A percentile compares a stretch with the other conserved stretches of the same genome.
Conservation (phyloP, 2,329 filamentous ascomycete species). For the Cladosporium velox region DNA sequence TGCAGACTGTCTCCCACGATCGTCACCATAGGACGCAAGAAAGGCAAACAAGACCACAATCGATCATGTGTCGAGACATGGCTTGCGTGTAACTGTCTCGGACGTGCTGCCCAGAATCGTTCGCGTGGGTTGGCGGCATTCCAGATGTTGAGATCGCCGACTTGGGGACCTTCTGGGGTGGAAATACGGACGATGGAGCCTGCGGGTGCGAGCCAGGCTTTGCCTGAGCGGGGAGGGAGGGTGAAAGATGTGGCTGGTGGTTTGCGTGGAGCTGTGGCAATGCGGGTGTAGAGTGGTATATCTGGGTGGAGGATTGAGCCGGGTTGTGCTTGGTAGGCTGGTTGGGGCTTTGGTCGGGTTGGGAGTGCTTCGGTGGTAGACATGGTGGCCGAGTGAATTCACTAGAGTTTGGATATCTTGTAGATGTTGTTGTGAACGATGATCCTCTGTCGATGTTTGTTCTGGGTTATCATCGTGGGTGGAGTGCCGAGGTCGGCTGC, state of each 20-base stretch:
- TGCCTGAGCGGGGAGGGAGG: slow-evolving; percentile 71
- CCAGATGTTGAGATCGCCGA: slow-evolving; percentile 84
- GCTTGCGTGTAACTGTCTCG: slow-evolving; percentile 74
- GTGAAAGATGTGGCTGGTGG: slow-evolving; percentile 39
- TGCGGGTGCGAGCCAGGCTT: slow-evolving; percentile 69
- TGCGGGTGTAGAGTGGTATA: slow-evolving; percentile 31
- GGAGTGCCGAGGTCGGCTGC: slow-evolving; percentile 4
- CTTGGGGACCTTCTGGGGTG: slow-evolving; percentile 76
- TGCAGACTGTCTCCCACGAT: slow-evolving; percentile 66
- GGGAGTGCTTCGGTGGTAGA: neutral
- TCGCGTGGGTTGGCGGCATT: slow-evolving; percentile 74
- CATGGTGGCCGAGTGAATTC: too few relatives aligned
- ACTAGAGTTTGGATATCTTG: too few relatives aligned
- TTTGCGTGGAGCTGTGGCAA: slow-evolving; percentile 30
- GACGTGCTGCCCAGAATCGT: slow-evolving; percentile 78
- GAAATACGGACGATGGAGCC: slow-evolving; percentile 71
- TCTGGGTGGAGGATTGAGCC: slow-evolving; percentile 36
- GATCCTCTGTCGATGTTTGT: neutral
- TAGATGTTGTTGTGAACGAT: too few relatives aligned
- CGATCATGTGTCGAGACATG: slow-evolving; percentile 73
- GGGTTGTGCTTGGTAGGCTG: slow-evolving; percentile 36
- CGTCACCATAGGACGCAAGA: slow-evolving; percentile 72
- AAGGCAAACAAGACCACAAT: slow-evolving; percentile 77
- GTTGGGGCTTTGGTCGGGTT: slow-evolving; percentile 28
- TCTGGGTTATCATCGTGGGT: neutral